These are phyloP conservation scores for Cryptococcus sp. DNA, from an alignment of 1,284 basidiomycete genomes.

Conservation along the genomic window DNA sequence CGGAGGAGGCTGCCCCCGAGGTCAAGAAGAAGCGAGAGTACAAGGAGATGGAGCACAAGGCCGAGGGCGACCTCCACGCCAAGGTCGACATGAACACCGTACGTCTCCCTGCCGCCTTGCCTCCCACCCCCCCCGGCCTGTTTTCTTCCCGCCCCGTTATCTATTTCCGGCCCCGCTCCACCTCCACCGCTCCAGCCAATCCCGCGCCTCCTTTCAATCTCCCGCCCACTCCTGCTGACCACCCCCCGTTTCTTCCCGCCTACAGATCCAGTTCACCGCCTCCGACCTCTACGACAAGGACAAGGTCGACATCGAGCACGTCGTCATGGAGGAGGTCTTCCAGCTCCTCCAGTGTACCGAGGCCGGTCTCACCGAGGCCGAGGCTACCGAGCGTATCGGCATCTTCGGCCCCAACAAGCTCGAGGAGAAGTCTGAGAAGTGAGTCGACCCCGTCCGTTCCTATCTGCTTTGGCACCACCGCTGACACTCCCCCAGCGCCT, in stretches of 20 bases:
- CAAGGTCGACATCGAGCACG: conserved; percentile 96
- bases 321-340: conserved; percentile 96
- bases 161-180: background rate
- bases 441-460: conserved; percentile 9
- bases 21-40: conserved; percentile 73
- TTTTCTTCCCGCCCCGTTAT: background rate
- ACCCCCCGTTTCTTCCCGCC: background rate
- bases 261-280: conserved; percentile 47
- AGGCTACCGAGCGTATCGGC: conserved; percentile 80
- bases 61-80: conserved; percentile 55
- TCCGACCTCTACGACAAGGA: conserved; percentile 89
- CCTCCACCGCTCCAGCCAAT: background rate
- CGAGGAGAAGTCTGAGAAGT: conserved; percentile 81
- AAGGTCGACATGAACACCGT: conserved; percentile 82
- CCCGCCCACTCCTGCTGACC: conserved; percentile 6
- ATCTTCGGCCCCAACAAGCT: conserved; percentile 97
- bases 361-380: conserved; percentile 69
- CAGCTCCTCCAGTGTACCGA: conserved; percentile 83
- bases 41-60: conserved; percentile 82
- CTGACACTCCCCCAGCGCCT: conserved; percentile 33
- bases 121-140: background rate
- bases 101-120: conserved; percentile 23
- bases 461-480: background rate
- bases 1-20: conserved; percentile 51
- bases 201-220: background rate